Conservation (phyloP, 768 basidiomycete genomes). For the Trametes villosa region DNA sequence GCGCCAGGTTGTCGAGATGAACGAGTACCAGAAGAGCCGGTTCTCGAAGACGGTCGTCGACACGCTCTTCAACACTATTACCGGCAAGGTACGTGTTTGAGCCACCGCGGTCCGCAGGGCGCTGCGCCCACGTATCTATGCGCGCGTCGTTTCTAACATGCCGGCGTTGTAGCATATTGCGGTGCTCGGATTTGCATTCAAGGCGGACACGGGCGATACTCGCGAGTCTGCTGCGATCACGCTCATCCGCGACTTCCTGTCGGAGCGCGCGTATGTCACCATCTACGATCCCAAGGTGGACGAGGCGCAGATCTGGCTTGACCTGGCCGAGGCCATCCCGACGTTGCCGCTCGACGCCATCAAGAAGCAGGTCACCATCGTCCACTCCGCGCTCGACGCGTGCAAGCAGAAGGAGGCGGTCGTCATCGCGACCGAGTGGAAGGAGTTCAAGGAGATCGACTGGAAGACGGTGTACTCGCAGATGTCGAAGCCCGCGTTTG, state of each 20-base stretch:
- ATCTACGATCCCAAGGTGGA: conserved; percentile 93
- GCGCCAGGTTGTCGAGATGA: conserved; percentile 96
- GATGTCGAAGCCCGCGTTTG: conserved; percentile 99
- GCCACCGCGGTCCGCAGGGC: not conserved
- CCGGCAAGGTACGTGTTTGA: conserved; percentile 72
- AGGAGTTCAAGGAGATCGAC: conserved; percentile 91
- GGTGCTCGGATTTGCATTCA: conserved; percentile 98
- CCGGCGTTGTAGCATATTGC: conserved; percentile 72
- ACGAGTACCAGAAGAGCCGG: conserved; percentile 96
- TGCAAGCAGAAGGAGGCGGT: conserved; percentile 90
- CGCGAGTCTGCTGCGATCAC: conserved; percentile 97
- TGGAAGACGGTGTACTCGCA: conserved; percentile 83
- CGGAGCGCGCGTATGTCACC: conserved; percentile 83
- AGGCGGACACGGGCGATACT: conserved; percentile 99
- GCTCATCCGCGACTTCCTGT: conserved; percentile 90
- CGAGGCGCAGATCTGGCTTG: conserved; percentile 85
- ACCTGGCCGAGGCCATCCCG: conserved; percentile 74
- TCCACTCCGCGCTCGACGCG: conserved; percentile 78
- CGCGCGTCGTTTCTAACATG: not conserved
- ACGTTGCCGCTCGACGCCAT: conserved; percentile 64
- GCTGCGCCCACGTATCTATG: not conserved
- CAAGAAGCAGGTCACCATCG: conserved; percentile 87
- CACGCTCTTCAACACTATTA: conserved; percentile 98
- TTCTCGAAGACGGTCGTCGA: conserved; percentile 97
- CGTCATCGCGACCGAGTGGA: conserved; percentile 97